Conservation (phyloP, 2,329 filamentous ascomycete genomes). For the Aureobasidium melanogenum region DNA sequence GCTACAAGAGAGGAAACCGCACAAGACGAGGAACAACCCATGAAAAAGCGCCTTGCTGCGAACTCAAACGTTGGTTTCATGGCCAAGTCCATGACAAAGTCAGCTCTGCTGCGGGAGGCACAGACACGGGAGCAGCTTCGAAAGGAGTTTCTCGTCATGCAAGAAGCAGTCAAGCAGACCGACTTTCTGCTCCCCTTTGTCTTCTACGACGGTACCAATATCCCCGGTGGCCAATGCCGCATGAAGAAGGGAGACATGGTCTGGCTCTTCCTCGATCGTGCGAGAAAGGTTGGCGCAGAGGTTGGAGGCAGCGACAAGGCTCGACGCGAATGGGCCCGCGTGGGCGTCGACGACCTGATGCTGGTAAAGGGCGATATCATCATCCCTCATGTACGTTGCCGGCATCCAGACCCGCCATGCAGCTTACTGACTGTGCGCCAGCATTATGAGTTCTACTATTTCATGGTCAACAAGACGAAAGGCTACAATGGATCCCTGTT, state of each 20-base stretch:
- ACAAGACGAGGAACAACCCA: constrained; percentile 15
- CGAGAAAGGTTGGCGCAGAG: constrained; percentile 81
- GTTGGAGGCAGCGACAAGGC: constrained; percentile 60
- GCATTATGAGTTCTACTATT: constrained; percentile 98
- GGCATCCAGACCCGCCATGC: not conserved
- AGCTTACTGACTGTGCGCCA: constrained; percentile 30
- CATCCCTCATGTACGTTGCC: constrained; percentile 72
- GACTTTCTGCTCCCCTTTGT: constrained; percentile 91
- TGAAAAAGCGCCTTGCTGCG: constrained; percentile 49
- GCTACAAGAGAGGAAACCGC: not conserved
- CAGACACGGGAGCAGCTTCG: constrained; percentile 64
- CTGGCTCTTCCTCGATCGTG: constrained; percentile 89
- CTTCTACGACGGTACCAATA: constrained; percentile 91
- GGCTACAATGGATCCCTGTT: constrained; percentile 73
- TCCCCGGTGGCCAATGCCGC: constrained; percentile 71
- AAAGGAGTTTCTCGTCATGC: constrained; percentile 71
- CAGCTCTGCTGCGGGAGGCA: constrained; percentile 67
- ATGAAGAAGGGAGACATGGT: constrained; percentile 89
- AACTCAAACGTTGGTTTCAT: constrained; percentile 54
- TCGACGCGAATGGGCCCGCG: constrained; percentile 77
- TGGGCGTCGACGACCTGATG: constrained; percentile 93
- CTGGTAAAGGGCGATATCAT: constrained; percentile 85
- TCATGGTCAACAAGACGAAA: constrained; percentile 77
- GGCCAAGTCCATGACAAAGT: constrained; percentile 71
- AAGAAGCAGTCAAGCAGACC: constrained; percentile 78